Percentiles rank a stretch among this genome's conserved stretches.
These are phyloP conservation scores for Plasmodium vivax DNA, from an alignment of 169 alveolate genomes.

Conservation along the genomic window DNA sequence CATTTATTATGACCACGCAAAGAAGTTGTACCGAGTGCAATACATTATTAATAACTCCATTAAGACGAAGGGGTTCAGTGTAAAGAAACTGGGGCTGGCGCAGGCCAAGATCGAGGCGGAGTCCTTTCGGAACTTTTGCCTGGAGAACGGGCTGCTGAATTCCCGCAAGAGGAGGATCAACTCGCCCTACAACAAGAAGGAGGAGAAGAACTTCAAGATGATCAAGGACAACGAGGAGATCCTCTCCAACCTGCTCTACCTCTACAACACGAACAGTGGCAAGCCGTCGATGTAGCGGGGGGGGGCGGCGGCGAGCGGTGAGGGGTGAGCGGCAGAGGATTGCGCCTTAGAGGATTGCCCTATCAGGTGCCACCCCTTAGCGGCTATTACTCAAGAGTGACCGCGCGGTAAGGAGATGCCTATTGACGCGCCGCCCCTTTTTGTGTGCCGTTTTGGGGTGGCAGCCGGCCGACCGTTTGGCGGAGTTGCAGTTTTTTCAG, in stretches of 20 bases:
- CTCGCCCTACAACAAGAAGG: constrained; percentile 67
- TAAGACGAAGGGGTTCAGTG: constrained; percentile 75
- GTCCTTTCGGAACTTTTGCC: constrained; percentile 61
- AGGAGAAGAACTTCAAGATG: constrained; percentile 40
- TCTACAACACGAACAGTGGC: constrained; percentile 27
- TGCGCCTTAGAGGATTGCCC: too few species aligned
- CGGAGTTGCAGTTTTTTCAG: neutral
- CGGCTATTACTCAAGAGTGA: too few species aligned
- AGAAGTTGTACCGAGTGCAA: constrained; percentile 64
- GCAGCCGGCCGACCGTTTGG: neutral
- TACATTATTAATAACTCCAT: constrained; percentile 56
- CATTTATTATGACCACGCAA: constrained; percentile 71
- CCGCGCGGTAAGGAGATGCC: too few species aligned
- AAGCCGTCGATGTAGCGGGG: neutral
- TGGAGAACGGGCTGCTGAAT: constrained; percentile 59
- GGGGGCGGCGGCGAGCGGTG: neutral
- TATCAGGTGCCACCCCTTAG: too few species aligned
- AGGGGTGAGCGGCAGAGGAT: too few species aligned
- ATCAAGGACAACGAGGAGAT: constrained; percentile 41
- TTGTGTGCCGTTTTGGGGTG: neutral
- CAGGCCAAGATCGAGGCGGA: constrained; percentile 72
- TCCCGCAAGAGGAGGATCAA: constrained; percentile 43
- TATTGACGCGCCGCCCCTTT: too few species aligned
- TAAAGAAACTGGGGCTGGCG: constrained; percentile 55
- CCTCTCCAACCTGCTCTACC: constrained; percentile 34